These are phyloP conservation scores for Leishmania tarentolae DNA, from an alignment of 208 protist genomes.

Conservation along the genomic window DNA sequence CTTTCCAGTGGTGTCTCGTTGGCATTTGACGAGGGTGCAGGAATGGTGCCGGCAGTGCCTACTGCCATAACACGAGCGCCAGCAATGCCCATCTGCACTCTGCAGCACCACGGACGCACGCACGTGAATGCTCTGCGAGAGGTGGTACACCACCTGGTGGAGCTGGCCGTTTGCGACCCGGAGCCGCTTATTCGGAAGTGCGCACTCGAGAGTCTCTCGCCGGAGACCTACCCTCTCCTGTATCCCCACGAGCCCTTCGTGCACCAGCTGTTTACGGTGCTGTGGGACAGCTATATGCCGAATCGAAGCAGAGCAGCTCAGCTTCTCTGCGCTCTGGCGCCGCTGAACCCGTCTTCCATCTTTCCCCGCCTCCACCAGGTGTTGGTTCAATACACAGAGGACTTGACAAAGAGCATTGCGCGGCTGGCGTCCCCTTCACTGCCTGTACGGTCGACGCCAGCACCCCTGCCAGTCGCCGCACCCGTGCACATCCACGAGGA, in stretches of 20 bases:
- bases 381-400: constrained; percentile 54
- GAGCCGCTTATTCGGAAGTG: constrained; percentile 62
- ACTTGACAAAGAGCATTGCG: constrained; percentile 35
- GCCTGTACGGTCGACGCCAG: constrained; percentile 29
- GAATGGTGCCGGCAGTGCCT: neutral
- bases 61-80: neutral
- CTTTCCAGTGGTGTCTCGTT: neutral
- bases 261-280: constrained; percentile 60
- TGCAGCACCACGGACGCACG: constrained; percentile 54
- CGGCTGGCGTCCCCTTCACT: neutral
- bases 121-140: constrained; percentile 71
- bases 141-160: constrained; percentile 67
- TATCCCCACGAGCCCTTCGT: constrained; percentile 65
- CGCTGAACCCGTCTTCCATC: constrained; percentile 48
- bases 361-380: constrained; percentile 75
- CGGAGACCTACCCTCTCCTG: constrained; percentile 66
- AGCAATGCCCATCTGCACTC: constrained; percentile 14
- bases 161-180: constrained; percentile 69
- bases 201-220: constrained; percentile 54
- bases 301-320: constrained; percentile 65
- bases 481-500: constrained; percentile 21
- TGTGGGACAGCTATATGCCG: constrained; percentile 67
- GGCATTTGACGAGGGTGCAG: neutral
- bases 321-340: constrained; percentile 67
- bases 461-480: constrained; percentile 27